Evolutionary conservation across 352 stramenopile genomes (phyloP).

Genomic region (Globisporangium paddicum): DNA sequence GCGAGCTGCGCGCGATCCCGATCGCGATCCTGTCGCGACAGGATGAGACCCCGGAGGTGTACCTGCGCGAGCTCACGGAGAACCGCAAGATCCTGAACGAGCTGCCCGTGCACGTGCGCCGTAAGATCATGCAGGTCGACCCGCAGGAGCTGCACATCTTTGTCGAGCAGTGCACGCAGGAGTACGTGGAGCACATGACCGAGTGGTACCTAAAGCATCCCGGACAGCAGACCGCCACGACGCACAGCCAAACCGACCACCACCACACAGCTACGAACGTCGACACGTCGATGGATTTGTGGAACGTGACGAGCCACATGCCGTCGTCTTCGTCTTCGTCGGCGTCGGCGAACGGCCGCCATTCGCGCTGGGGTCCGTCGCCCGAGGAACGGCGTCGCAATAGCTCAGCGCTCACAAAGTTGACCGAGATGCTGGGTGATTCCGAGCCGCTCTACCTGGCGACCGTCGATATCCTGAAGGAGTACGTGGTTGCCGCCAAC

Average conservation of each 20-base stretch:
- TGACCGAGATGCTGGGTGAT: conserved; percentile 79
- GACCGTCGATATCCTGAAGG: conserved; percentile 74
- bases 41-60: conserved; percentile 71
- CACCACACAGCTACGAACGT: conserved; percentile 15
- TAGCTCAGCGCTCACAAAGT: conserved; percentile 53
- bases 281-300: conserved; percentile 28
- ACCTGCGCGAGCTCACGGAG: conserved; percentile 76
- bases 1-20: conserved; percentile 75
- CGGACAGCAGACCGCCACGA: conserved; percentile 6
- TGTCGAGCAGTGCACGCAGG: conserved; percentile 69
- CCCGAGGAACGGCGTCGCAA: conserved; percentile 69
- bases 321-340: conserved; percentile 31
- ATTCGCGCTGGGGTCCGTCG: conserved; percentile 18
- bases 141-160: conserved; percentile 59
- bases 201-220: conserved; percentile 66
- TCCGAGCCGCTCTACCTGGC: conserved; percentile 77
- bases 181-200: conserved; percentile 64
- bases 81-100: conserved; percentile 75
- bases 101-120: conserved; percentile 74
- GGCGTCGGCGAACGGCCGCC: conserved; percentile 11
- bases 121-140: conserved; percentile 80
- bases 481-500: conserved; percentile 62
- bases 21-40: conserved; percentile 80
- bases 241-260: conserved; percentile 19
- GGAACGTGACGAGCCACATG: conserved; percentile 73